Conservation (phyloP, 306 rosid genomes). For the Castanospermum australe region DNA sequence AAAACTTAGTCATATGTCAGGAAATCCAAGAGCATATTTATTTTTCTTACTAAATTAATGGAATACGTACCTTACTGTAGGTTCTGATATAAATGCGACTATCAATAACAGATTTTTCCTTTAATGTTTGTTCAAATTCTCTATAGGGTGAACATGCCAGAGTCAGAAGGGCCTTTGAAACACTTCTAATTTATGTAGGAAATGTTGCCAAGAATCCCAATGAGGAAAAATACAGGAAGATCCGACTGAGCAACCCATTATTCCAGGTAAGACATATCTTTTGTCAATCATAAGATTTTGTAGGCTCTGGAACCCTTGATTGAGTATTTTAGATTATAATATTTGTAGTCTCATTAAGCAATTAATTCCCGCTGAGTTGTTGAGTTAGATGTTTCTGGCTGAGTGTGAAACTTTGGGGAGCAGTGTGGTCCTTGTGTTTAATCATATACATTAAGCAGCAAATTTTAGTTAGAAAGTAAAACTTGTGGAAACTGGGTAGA, state of each 20-base stretch:
- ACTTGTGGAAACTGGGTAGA: neutral
- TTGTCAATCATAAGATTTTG: neutral
- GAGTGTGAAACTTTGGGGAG: neutral
- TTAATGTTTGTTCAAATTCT: neutral
- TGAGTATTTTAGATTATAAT: neutral
- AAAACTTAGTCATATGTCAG: neutral
- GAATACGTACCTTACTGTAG: neutral
- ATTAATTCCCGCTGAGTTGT: neutral
- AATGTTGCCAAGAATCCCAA: slow-evolving; percentile 78
- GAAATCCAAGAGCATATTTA: neutral
- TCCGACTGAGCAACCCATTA: slow-evolving; percentile 63
- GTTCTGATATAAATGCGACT: neutral
- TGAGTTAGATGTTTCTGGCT: neutral
- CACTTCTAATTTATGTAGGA: slow-evolving; percentile 62
- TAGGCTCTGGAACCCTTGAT: neutral
- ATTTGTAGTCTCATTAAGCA: neutral
- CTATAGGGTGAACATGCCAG: slow-evolving; percentile 59
- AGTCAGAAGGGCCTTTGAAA: slow-evolving; percentile 71
- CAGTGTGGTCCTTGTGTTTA: neutral
- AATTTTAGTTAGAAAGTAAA: neutral
- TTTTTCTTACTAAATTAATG: neutral
- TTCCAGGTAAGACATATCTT: slow-evolving; percentile 51
- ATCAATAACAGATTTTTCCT: neutral
- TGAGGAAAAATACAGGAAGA: slow-evolving; percentile 76
- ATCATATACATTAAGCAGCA: neutral